Conservation (phyloP, 352 stramenopile species). For the Phytopythium aichiense region DNA sequence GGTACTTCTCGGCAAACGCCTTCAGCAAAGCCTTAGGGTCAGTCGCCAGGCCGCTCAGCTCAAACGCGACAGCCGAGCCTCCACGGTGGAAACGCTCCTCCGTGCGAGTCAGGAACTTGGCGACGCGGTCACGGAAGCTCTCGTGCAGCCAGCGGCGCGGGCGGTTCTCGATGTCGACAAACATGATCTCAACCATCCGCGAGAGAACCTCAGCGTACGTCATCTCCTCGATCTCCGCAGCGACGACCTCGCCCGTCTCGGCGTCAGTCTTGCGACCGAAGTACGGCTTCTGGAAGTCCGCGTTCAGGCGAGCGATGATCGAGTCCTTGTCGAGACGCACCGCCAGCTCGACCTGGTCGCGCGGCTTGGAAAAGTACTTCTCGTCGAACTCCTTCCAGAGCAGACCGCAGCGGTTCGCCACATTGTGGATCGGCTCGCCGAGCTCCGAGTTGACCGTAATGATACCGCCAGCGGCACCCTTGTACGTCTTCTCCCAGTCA, state of each 20-base stretch:
- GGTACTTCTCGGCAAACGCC: conserved; percentile 54
- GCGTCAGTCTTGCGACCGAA: conserved; percentile 62
- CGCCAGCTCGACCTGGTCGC: conserved; percentile 61
- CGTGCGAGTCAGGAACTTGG: conserved; percentile 64
- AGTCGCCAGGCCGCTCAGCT: conserved; percentile 33
- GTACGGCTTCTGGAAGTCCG: conserved; percentile 89
- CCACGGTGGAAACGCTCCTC: conserved; percentile 65
- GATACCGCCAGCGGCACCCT: conserved; percentile 56
- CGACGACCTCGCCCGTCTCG: conserved; percentile 26
- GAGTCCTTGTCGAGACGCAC: conserved; percentile 68
- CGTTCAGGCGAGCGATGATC: conserved; percentile 78
- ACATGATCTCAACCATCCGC: conserved; percentile 80
- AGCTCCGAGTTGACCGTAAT: conserved; percentile 83
- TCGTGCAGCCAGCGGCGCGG: conserved; percentile 74
- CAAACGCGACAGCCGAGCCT: conserved; percentile 24
- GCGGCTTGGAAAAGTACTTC: conserved; percentile 80
- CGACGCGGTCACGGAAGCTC: conserved; percentile 63
- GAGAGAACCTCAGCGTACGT: conserved; percentile 76
- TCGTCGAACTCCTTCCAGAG: conserved; percentile 84
- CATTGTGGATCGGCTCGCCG: conserved; percentile 83
- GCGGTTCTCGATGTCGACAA: conserved; percentile 44
- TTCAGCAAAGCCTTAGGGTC: conserved; percentile 40
- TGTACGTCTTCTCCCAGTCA: conserved; percentile 82
- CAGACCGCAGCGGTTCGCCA: conserved; percentile 70
- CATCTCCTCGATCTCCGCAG: conserved; percentile 79